phyloP scores from a whole-genome alignment of 129 eudicot species.

The Centaurea solstitialis region DNA sequence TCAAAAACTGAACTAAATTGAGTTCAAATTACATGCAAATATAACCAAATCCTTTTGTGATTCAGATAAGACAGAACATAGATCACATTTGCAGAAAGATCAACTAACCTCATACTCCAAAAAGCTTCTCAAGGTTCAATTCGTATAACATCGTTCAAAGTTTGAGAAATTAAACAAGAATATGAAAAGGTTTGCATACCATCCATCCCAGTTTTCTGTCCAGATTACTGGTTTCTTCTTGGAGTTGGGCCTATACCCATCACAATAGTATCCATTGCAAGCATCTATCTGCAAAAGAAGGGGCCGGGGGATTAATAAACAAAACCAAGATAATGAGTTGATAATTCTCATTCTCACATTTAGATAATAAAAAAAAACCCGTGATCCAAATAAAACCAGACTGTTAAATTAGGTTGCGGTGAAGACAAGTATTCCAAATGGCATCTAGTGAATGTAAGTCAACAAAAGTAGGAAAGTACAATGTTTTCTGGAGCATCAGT shows the following conservation, averaged over 20 bases:
- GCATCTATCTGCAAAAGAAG: constrained; percentile 69
- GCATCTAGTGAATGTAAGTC: constrained; percentile 6
- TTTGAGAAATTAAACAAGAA: background rate
- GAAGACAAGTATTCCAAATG: background rate
- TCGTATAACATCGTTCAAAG: constrained; percentile 11
- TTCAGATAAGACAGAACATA: background rate
- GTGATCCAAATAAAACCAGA: background rate
- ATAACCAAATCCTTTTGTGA: background rate
- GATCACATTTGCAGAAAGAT: background rate
- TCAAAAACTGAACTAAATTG: background rate
- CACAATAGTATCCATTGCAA: constrained; percentile 97
- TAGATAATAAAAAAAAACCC: constrained; percentile 8
- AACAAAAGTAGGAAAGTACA: constrained; percentile 47
- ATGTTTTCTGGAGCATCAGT: constrained; percentile 91
- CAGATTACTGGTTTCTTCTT: constrained; percentile 78
- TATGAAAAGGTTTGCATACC: constrained; percentile 48
- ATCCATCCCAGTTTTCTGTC: constrained; percentile 99
- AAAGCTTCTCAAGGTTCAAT: background rate
- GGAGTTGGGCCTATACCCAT: constrained; percentile 87
- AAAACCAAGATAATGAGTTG: constrained; percentile 4
- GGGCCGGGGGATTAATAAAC: constrained; percentile 6
- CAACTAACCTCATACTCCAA: background rate
- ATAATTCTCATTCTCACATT: background rate
- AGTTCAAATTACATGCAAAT: background rate
- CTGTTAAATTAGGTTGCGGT: constrained; percentile 8